phyloP scores from a whole-genome alignment of 306 rosid genomes.

The Cucumis sativus region DNA sequence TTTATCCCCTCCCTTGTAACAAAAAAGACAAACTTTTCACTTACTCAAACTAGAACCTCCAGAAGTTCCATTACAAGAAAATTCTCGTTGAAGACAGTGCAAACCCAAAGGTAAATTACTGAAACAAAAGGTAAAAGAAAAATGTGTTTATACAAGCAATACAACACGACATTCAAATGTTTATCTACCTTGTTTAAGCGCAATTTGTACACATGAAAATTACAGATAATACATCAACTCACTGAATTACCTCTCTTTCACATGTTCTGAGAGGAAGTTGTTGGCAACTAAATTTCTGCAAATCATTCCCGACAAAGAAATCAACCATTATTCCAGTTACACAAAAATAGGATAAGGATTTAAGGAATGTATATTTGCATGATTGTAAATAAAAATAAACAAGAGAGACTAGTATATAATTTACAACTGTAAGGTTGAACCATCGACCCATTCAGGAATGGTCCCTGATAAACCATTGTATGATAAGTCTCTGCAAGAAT shows the following conservation, averaged over 20 bases:
- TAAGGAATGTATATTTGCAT: neutral
- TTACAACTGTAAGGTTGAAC: conserved; percentile 36
- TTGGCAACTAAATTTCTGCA: conserved; percentile 68
- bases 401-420: conserved; percentile 1
- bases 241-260: conserved; percentile 37
- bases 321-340: neutral
- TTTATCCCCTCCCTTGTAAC: neutral
- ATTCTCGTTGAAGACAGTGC: conserved; percentile 49
- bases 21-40: neutral
- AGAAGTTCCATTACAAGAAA: conserved; percentile 44
- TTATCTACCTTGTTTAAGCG: neutral
- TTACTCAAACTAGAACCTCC: conserved; percentile 17
- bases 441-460: conserved; percentile 60
- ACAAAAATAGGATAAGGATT: neutral
- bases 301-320: neutral
- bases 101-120: conserved; percentile 46
- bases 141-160: neutral
- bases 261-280: conserved; percentile 35
- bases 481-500: conserved; percentile 65
- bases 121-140: conserved; percentile 9
- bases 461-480: conserved; percentile 57
- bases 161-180: neutral
- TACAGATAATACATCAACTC: neutral
- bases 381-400: neutral
- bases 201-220: neutral